A percentile compares a stretch with the other conserved stretches of the same genome.
Evolutionary conservation across 805 yeast species (phyloP).

Genomic region (Metschnikowia borealis): DNA sequence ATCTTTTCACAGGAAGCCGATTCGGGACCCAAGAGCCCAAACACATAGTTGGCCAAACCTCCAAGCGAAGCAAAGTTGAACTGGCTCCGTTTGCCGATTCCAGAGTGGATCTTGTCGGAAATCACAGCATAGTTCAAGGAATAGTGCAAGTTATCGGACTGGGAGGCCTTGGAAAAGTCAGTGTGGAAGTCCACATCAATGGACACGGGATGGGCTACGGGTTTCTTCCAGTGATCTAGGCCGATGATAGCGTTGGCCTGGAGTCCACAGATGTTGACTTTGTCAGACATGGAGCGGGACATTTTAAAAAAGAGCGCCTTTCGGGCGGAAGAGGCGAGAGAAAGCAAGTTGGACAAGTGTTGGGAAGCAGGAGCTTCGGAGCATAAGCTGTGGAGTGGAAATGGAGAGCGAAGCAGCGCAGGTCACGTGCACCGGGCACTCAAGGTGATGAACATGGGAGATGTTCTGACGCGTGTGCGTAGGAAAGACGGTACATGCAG

Average conservation of each 20-base stretch:
- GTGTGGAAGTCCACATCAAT: constrained; percentile 61
- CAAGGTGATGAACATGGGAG: too few relatives aligned
- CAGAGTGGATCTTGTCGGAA: constrained; percentile 57
- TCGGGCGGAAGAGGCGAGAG: constrained; percentile 4
- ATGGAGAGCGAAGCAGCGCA: not conserved
- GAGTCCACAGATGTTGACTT: constrained; percentile 51
- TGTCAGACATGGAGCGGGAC: constrained; percentile 24
- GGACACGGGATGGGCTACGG: constrained; percentile 60
- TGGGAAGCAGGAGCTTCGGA: not conserved
- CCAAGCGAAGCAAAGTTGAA: constrained; percentile 41
- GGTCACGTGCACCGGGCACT: not conserved
- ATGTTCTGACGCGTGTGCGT: too few relatives aligned
- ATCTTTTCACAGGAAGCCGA: constrained; percentile 47
- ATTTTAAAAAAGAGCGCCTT: constrained; percentile 11
- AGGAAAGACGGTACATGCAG: too few relatives aligned
- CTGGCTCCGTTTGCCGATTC: constrained; percentile 41
- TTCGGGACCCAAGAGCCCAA: constrained; percentile 38
- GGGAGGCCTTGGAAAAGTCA: constrained; percentile 69
- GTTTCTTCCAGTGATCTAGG: constrained; percentile 69
- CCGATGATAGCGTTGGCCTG: constrained; percentile 63
- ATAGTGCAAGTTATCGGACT: constrained; percentile 72
- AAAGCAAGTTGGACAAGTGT: constrained; percentile 11
- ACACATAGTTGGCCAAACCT: constrained; percentile 46
- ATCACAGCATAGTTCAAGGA: constrained; percentile 88
- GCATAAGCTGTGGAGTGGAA: too few relatives aligned